Evolutionary conservation across 805 yeast species (phyloP).

Genomic region (Wickerhamiella cacticola): DNA sequence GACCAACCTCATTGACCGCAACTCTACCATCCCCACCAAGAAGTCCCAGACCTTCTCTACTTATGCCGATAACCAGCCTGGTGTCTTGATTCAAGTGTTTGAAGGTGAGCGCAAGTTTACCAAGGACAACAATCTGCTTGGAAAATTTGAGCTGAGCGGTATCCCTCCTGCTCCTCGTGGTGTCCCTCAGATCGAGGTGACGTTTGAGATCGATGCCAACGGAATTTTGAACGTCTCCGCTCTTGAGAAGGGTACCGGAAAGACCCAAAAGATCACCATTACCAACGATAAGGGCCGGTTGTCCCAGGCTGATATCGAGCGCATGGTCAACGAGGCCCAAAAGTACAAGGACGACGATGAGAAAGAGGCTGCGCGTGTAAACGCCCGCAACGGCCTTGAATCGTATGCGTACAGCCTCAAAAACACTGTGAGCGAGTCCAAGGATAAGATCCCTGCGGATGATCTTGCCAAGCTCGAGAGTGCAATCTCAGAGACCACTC

Average conservation of each 20-base stretch:
- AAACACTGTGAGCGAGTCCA: constrained; percentile 66
- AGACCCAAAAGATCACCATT: constrained; percentile 90
- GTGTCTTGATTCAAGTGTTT: no score
- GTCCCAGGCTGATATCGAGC: constrained; percentile 93
- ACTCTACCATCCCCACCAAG: no score
- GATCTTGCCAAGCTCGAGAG: constrained; percentile 25
- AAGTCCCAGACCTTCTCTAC: no score
- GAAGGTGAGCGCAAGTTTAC: no score
- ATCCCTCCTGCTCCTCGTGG: constrained; percentile 99
- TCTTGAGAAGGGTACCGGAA: constrained; percentile 96
- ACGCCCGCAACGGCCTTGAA: constrained; percentile 89
- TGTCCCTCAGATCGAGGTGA: constrained; percentile 95
- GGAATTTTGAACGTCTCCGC: constrained; percentile 96
- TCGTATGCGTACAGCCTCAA: constrained; percentile 89
- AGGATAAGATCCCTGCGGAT: constrained; percentile 43
- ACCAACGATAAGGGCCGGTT: constrained; percentile 98
- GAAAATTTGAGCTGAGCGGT: constrained; percentile 92
- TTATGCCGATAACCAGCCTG: no score
- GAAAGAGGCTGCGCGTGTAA: constrained; percentile 83
- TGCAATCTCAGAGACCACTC: constrained; percentile 25
- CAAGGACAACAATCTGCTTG: constrained; percentile 88
- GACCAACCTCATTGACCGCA: constrained; percentile 97
- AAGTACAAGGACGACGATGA: constrained; percentile 95
- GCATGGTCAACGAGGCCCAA: constrained; percentile 96
- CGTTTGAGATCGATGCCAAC: constrained; percentile 93